These are phyloP conservation scores for Penicillium sp. DNA, from an alignment of 2,329 filamentous ascomycete genomes.

Conservation along the genomic window DNA sequence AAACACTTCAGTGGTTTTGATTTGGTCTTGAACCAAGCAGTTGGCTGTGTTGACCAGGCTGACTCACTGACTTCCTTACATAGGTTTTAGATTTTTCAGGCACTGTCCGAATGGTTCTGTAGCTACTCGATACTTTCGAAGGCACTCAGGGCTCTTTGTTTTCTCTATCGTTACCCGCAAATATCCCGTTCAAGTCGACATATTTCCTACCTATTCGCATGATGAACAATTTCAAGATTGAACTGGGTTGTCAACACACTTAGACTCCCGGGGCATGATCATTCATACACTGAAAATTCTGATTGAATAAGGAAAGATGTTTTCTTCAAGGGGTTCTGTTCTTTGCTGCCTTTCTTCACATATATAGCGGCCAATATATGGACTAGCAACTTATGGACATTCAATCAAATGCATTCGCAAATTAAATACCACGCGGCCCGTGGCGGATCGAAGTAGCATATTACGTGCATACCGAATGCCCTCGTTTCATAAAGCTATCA, in stretches of 20 bases:
- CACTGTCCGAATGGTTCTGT: too few species aligned
- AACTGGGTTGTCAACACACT: slow-evolving; percentile 29
- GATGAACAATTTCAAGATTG: slow-evolving; percentile 36
- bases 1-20: not conserved
- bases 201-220: slow-evolving; percentile 25
- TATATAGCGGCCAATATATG: not conserved
- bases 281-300: slow-evolving; percentile 43
- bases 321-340: not conserved
- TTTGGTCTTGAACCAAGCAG: not conserved
- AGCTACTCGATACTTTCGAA: not conserved
- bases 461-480: not conserved
- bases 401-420: not conserved
- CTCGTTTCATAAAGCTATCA: not conserved
- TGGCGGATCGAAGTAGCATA: not conserved
- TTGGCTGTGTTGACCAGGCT: not conserved
- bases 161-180: too few species aligned
- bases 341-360: not conserved
- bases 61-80: not conserved
- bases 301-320: slow-evolving; percentile 27
- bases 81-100: not conserved
- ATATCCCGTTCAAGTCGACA: not conserved
- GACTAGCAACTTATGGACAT: not conserved
- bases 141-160: too few species aligned
- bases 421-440: not conserved
- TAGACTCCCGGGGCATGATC: slow-evolving; percentile 34